Base-by-base conservation (phyloP, 805 yeast genomes). In the Metschnikowia lunata region DNA sequence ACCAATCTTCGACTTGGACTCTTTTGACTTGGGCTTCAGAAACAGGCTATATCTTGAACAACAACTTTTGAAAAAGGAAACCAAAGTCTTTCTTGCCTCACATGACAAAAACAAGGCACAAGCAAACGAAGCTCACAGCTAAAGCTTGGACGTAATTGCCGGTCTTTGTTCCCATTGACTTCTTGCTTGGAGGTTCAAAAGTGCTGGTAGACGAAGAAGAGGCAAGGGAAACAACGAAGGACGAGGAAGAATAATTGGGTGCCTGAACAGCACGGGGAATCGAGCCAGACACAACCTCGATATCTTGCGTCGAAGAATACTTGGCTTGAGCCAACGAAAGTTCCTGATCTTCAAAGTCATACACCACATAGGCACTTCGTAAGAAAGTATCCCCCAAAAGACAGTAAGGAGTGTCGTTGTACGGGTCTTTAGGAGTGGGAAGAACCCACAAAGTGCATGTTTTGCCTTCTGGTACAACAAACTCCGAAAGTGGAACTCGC, bases 371-470 rank as follows among this genome's bases (percentile, higher is more conserved):
- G 1, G 82, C 80, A 43, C 76, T 71, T 40, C 85, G 68, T 49
- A 85, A 62, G 55, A 84, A 75, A 34, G 75, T 72, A 56, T 82
- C 88, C 9, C 91, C 91, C 29, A 85, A 64, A 42, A 82, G 69
- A 13, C 64, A 51, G 44, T 26, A 40, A 4, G 75, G 72, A 6
- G 30, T 8, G 26, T 5, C 7, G 5, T 1, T 13, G 15, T 7
- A n/a, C 11, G 6, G 13, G 8, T 7, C 2, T n/a, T 14, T 3
- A 8, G 11, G 31, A 11, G 11, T 8, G 23, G 23, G 4, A 3
- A 18, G 5, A 7, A 27, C 39, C 14, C 39, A 31, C 26, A 36
- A 34, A 84, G 65, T 42, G 81, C 69, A 26, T 63, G 47, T 44
- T 23, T n/a, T 7, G n/a, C 10, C 18, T 12, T 8, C 18, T 9